Conservation (phyloP, 2,329 filamentous ascomycete species). For the Clathrospora elynae region DNA sequence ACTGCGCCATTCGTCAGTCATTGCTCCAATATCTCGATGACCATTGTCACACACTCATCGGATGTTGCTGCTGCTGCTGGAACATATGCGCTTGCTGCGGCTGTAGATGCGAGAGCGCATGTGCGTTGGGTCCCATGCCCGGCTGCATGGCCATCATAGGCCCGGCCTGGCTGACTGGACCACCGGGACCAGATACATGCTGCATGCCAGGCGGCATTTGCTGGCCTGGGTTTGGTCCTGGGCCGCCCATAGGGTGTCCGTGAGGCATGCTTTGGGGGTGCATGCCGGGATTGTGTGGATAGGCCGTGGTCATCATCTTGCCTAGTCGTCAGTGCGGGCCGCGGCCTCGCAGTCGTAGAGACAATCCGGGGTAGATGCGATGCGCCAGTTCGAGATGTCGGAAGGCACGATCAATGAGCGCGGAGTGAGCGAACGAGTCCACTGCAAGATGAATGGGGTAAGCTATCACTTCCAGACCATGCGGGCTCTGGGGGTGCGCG, state of each 20-base stretch:
- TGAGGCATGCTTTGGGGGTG: conserved; percentile 72
- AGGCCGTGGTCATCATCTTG: conserved; percentile 72
- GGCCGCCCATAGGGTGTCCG: conserved; percentile 67
- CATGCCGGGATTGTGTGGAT: conserved; percentile 72
- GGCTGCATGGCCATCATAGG: conserved; percentile 81
- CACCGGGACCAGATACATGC: conserved; percentile 72
- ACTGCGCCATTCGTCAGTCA: conserved; percentile 28
- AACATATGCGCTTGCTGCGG: conserved; percentile 65
- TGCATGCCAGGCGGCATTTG: conserved; percentile 72
- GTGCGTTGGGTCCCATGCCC: conserved; percentile 66
- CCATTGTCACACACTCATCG: conserved; percentile 43
- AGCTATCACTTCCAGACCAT: conserved; percentile 20
- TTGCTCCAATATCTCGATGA: not conserved
- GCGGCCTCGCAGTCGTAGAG: conserved; percentile 19
- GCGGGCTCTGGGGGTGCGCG: conserved; percentile 18
- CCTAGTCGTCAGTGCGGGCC: conserved; percentile 17
- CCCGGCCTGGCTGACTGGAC: conserved; percentile 69
- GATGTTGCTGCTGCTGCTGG: conserved; percentile 53
- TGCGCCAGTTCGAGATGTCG: conserved; percentile 3
- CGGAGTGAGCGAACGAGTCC: conserved; percentile 11
- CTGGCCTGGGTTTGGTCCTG: conserved; percentile 72
- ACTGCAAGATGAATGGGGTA: conserved; percentile 1
- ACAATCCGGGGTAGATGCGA: conserved; percentile 9
- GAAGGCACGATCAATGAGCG: conserved; percentile 9
- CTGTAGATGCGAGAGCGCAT: conserved; percentile 74